These are phyloP conservation scores for Sordaria brevicollis DNA, from an alignment of 495 filamentous ascomycete genomes.

Conservation along the genomic window DNA sequence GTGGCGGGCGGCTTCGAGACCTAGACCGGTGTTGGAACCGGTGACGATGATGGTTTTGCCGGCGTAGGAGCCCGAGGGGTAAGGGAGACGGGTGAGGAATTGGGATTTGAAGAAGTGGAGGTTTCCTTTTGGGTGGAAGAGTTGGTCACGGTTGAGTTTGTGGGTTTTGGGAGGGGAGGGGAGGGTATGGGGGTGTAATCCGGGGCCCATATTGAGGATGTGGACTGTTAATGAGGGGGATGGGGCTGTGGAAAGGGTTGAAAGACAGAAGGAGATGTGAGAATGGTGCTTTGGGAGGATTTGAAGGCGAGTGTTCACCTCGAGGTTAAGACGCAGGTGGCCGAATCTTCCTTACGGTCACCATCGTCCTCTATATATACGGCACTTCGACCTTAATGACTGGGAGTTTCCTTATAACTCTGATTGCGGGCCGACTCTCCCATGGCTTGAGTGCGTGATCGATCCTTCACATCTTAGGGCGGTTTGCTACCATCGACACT, in stretches of 20 bases:
- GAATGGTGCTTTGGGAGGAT: background rate
- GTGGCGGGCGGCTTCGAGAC: conserved; percentile 39
- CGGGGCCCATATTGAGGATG: background rate
- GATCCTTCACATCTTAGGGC: background rate
- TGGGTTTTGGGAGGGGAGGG: background rate
- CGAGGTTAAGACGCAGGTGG: background rate
- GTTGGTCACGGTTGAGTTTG: background rate
- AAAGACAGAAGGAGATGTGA: background rate
- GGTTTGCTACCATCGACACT: background rate
- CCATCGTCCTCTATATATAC: background rate
- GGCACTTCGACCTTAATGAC: background rate
- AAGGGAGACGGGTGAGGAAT: conserved; percentile 1
- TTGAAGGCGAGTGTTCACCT: background rate
- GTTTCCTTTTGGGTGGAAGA: background rate
- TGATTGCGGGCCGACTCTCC: background rate
- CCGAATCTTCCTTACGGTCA: background rate
- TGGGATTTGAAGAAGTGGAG: conserved; percentile 3
- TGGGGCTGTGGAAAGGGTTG: background rate
- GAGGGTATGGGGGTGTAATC: background rate
- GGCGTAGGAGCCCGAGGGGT: background rate
- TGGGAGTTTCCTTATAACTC: background rate
- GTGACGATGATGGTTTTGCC: conserved; percentile 42
- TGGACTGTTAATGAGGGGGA: background rate
- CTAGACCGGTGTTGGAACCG: conserved; percentile 42
- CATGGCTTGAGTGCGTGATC: background rate